A percentile compares a stretch with the other conserved stretches of the same genome.
phyloP scores from a whole-genome alignment of 148 eudicot species.

The Mesembryanthemum crystallinum region DNA sequence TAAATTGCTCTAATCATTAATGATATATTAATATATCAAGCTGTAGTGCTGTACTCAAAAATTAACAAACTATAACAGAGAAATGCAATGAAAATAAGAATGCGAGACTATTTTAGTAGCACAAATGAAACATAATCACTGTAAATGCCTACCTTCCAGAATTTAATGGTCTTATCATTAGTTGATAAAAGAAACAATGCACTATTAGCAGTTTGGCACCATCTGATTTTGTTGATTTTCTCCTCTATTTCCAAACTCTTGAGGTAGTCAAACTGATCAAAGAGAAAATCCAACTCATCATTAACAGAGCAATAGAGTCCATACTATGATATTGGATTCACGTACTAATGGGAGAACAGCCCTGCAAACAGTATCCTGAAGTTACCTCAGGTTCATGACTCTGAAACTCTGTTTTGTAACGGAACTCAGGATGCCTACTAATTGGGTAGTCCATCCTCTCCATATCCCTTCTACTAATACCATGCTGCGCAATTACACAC shows the following conservation, averaged over 20 bases:
- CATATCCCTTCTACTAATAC: conserved; percentile 63
- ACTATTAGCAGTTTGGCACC: conserved; percentile 94
- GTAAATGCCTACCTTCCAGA: conserved; percentile 72
- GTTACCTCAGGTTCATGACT: conserved; percentile 99
- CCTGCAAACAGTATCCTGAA: conserved; percentile 1
- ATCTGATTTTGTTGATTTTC: conserved; percentile 96
- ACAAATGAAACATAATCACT: neutral
- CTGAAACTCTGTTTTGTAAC: conserved; percentile 98
- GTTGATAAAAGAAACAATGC: conserved; percentile 94
- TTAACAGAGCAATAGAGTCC: conserved; percentile 10
- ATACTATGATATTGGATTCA: neutral
- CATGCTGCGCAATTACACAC: conserved; percentile 40
- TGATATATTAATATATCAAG: neutral
- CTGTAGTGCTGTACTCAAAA: too few species aligned
- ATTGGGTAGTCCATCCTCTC: conserved; percentile 67
- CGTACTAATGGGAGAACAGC: conserved; percentile 4
- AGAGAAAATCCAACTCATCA: conserved; percentile 21
- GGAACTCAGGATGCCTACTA: conserved; percentile 90
- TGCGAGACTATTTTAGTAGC: neutral
- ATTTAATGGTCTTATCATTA: conserved; percentile 94
- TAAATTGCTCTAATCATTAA: neutral
- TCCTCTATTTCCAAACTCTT: conserved; percentile 99
- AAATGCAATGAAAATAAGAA: neutral
- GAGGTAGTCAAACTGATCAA: conserved; percentile 88
- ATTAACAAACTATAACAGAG: neutral